Percentiles rank a stretch among this genome's conserved stretches.
Evolutionary conservation across 2,329 filamentous ascomycete genomes (phyloP).

Genomic region (Eutypa lata): DNA sequence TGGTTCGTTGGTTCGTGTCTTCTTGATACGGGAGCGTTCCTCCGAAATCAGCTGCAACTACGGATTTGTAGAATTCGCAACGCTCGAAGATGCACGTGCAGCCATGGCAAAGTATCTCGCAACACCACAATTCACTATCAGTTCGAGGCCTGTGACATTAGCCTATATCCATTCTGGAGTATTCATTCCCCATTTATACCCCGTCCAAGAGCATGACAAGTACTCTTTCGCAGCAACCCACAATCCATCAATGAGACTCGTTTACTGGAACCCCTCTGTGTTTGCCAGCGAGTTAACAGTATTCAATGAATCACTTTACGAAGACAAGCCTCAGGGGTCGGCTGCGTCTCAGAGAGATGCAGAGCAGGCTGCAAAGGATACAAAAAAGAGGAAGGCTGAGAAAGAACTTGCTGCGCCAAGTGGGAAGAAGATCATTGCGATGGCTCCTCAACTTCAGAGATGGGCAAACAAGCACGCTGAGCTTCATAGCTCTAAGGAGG

Average conservation of each 20-base stretch:
- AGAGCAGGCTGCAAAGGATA: constrained; percentile 28
- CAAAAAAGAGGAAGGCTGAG: constrained; percentile 45
- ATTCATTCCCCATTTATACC: constrained; percentile 70
- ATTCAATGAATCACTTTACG: constrained; percentile 46
- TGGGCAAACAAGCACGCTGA: constrained; percentile 71
- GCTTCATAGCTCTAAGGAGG: constrained; percentile 52
- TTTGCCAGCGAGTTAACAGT: constrained; percentile 66
- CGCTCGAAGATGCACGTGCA: constrained; percentile 70
- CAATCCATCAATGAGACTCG: constrained; percentile 64
- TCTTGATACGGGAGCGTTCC: constrained; percentile 70
- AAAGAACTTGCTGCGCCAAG: constrained; percentile 34
- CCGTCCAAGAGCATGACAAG: constrained; percentile 49
- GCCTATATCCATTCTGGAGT: constrained; percentile 82
- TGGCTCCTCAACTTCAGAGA: constrained; percentile 65
- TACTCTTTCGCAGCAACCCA: constrained; percentile 69
- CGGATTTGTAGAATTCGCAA: constrained; percentile 81
- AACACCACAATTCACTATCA: constrained; percentile 74
- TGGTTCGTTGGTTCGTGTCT: constrained; percentile 71
- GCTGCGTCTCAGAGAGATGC: constrained; percentile 32
- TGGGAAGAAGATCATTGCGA: constrained; percentile 50
- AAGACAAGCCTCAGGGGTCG: constrained; percentile 36
- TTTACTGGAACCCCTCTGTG: constrained; percentile 73
- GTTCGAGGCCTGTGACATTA: constrained; percentile 66
- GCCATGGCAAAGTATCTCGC: constrained; percentile 70
- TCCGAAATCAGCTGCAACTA: constrained; percentile 75